Evolutionary conservation across 331 rosid species (phyloP).

Genomic region (Cydonia oblonga): DNA sequence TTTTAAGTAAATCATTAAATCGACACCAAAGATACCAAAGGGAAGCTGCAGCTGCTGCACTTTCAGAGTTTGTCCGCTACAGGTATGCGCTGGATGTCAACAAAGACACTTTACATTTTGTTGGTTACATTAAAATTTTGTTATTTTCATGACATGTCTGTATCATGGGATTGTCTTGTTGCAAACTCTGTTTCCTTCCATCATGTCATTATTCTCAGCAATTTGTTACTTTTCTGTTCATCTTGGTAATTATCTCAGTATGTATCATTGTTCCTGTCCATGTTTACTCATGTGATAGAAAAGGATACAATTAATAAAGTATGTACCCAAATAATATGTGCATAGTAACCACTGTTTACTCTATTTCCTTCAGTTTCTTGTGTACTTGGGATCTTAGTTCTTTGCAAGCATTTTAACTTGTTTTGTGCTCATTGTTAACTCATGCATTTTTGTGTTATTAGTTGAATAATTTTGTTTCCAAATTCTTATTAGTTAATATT

Average conservation of each 20-base stretch:
- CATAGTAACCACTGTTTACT: background rate
- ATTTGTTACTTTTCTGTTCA: background rate
- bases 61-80: slow-evolving; percentile 84
- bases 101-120: background rate
- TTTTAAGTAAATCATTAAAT: slow-evolving; percentile 58
- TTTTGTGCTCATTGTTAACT: background rate
- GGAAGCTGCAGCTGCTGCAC: slow-evolving; percentile 95
- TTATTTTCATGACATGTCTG: background rate
- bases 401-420: background rate
- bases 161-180: background rate
- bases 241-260: background rate
- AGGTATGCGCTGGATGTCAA: slow-evolving; percentile 35
- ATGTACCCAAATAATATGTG: background rate
- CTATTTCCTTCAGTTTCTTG: background rate
- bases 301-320: background rate
- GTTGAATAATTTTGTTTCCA: background rate
- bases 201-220: background rate
- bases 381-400: background rate
- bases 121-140: background rate
- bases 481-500: slow-evolving; percentile 18
- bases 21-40: slow-evolving; percentile 78
- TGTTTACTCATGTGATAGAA: background rate
- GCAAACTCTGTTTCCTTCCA: background rate
- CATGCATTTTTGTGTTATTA: background rate
- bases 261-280: background rate